Base-by-base conservation (phyloP, 345 rosid genomes). In the Camelina hispida region DNA sequence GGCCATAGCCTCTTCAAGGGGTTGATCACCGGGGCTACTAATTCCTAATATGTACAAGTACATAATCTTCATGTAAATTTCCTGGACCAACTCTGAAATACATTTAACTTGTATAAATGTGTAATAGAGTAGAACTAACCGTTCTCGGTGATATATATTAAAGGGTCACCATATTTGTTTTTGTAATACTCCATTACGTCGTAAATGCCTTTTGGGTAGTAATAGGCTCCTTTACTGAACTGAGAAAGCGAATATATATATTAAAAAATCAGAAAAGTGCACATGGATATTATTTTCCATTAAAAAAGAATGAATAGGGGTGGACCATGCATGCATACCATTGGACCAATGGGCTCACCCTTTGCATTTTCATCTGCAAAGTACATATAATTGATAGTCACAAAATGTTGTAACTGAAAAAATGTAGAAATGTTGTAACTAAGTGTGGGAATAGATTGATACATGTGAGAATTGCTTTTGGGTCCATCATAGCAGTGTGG, bases 91-190 rank as follows among this genome's bases (percentile, higher is more conserved):
- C 40, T 32, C 37, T 13, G 4, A 40, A 37, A 22, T 25, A 25
- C 28, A 25, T 25, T 25, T 9, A 40, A 25, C 28, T 25, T 55
- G 6, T 55, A 64, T 30, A 47, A 35, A 30, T 53, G 35, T 20
- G 28, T 4, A 40, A 23, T 37, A 5, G 23, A 17, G 7, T 53
- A 40, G 30, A 62, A 44, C 72, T 58, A 25, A 73, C 78, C 78
- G 28, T 73, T 73, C 57, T 73, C 78, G 12, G 77, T 73, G 12
- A 73, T 11, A 44, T 63, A 73, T 11, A 73, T 8, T 15, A 55
- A 32, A 65, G 78, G 78, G 28, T 73, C 16, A 9, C 4, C 14
- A 23, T 72, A 72, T 9, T 4, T 38, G 0, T 5, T 2, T 51
- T 51, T 68, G 73, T 60, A 67, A 15, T 59, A 16, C 0, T 68